These are phyloP conservation scores for Castanopsis chinensis DNA, from an alignment of 306 rosid genomes.

Conservation along the genomic window DNA sequence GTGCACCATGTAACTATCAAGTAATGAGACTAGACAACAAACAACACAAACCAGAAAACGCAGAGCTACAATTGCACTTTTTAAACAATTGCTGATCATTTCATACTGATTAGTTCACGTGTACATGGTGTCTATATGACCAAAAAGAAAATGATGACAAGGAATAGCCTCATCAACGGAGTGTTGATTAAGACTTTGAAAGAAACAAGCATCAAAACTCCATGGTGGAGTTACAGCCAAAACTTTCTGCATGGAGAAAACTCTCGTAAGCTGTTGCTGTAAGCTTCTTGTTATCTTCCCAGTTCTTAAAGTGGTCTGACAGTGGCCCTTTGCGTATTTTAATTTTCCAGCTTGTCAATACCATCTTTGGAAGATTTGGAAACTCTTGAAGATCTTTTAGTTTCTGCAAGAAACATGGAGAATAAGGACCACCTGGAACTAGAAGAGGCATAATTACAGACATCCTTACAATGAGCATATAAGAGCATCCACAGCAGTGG, in stretches of 20 bases:
- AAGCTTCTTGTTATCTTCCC: constrained; percentile 74
- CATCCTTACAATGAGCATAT: no score
- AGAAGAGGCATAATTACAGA: not conserved
- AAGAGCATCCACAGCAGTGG: no score
- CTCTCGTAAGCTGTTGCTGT: constrained; percentile 65
- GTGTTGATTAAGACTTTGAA: constrained; percentile 26
- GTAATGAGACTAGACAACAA: not conserved
- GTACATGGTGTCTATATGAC: constrained; percentile 30
- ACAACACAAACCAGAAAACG: not conserved
- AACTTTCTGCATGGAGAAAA: constrained; percentile 48
- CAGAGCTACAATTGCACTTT: not conserved
- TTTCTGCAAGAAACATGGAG: constrained; percentile 50
- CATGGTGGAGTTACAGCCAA: constrained; percentile 3
- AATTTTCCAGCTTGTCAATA: constrained; percentile 74
- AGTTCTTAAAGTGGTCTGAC: constrained; percentile 70
- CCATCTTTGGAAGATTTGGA: constrained; percentile 61
- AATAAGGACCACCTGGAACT: not conserved
- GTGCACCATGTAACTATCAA: not conserved
- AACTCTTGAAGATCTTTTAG: constrained; percentile 70
- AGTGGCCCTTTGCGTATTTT: constrained; percentile 77
- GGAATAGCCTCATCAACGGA: constrained; percentile 27
- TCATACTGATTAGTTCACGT: constrained; percentile 33
- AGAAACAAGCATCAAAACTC: constrained; percentile 20
- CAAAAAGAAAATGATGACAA: not conserved
- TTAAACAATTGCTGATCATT: constrained; percentile 25